These are phyloP conservation scores for Apiosordaria backusii DNA, from an alignment of 495 filamentous ascomycete genomes.

Conservation along the genomic window DNA sequence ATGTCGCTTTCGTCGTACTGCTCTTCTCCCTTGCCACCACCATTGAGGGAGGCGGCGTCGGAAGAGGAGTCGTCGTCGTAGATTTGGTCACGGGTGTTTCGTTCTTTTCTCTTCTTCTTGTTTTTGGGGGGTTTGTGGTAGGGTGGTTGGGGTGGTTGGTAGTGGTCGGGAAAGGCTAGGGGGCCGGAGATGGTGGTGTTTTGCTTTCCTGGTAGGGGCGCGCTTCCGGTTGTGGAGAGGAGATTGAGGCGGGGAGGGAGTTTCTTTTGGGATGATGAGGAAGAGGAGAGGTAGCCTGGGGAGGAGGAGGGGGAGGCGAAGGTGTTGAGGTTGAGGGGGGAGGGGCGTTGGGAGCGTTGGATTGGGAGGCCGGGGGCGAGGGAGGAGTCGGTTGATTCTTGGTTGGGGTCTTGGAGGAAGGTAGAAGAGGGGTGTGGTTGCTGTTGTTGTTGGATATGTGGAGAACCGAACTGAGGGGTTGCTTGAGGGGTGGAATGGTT, in stretches of 20 bases:
- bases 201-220: slow-evolving; percentile 20
- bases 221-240: not conserved
- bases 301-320: slow-evolving; percentile 6
- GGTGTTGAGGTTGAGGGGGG: not conserved
- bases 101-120: not conserved
- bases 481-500: slow-evolving; percentile 9
- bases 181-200: slow-evolving; percentile 26
- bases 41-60: too few species aligned
- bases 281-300: slow-evolving; percentile 1
- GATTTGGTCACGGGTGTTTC: not conserved
- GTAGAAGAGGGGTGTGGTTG: not conserved
- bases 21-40: not conserved
- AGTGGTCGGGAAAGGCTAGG: slow-evolving; percentile 24
- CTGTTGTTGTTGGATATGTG: slow-evolving; percentile 3
- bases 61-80: not conserved
- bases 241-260: not conserved
- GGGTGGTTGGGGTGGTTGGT: slow-evolving; percentile 7
- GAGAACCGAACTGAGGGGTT: slow-evolving; percentile 7
- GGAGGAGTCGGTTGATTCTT: not conserved
- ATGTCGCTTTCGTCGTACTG: not conserved
- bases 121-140: not conserved
- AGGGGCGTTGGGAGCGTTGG: not conserved
- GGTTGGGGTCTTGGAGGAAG: not conserved
- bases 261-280: slow-evolving; percentile 4
- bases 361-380: not conserved